Percentiles rank a stretch among this genome's conserved stretches.
Evolutionary conservation across 2,329 filamentous ascomycete species (phyloP).

Genomic region (Beauveria asiatica): DNA sequence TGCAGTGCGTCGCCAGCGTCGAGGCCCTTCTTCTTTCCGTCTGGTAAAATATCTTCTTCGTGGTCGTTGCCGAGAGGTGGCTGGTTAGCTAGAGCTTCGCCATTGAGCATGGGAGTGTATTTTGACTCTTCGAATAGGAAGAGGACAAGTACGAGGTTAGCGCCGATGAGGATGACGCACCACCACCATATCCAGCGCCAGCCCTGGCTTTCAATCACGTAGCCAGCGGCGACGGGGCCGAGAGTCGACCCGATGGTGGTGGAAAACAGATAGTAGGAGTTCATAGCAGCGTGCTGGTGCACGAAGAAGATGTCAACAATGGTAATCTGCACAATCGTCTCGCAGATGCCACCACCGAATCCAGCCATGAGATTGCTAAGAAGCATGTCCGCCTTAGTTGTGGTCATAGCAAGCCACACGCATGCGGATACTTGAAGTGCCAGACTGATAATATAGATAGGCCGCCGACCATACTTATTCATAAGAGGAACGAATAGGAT

Average conservation of each 20-base stretch:
- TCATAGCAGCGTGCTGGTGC: slow-evolving; percentile 38
- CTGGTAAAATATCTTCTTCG: background rate
- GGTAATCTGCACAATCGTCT: slow-evolving; percentile 38
- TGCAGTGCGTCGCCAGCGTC: background rate
- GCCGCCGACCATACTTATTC: slow-evolving; percentile 36
- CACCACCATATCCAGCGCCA: slow-evolving; percentile 46
- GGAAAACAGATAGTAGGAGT: slow-evolving; percentile 29
- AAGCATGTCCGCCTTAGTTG: slow-evolving; percentile 33
- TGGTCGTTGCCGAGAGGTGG: background rate
- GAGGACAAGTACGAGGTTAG: slow-evolving; percentile 28
- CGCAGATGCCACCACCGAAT: slow-evolving; percentile 33
- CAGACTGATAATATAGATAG: slow-evolving; percentile 35
- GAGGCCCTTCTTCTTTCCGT: background rate
- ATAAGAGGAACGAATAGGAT: slow-evolving; percentile 36
- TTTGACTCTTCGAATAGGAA: slow-evolving; percentile 34
- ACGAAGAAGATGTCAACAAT: slow-evolving; percentile 40
- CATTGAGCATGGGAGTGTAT: slow-evolving; percentile 11
- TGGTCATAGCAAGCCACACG: slow-evolving; percentile 32
- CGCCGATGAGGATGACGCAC: slow-evolving; percentile 30
- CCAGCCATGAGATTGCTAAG: slow-evolving; percentile 34
- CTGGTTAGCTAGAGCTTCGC: background rate
- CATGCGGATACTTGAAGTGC: slow-evolving; percentile 26
- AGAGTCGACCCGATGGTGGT: slow-evolving; percentile 20
- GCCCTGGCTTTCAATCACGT: slow-evolving; percentile 23
- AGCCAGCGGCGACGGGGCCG: slow-evolving; percentile 31